Conservation (phyloP, 1,139 yeast species). For the Waltiozyma sp. region DNA sequence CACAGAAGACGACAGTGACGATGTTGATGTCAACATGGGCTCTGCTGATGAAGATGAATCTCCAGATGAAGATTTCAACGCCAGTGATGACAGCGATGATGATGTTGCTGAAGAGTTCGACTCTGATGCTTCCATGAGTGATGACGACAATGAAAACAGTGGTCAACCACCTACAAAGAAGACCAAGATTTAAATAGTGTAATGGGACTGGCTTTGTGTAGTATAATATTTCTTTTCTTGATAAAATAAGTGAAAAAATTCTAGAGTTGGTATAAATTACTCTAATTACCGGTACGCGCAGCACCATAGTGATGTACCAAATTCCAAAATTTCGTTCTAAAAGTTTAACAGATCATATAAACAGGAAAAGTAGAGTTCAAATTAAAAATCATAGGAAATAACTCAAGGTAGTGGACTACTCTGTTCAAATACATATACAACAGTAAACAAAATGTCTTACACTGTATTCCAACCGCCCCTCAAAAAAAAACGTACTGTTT, state of each 20-base stretch:
- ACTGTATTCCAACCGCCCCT: neutral
- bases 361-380: neutral
- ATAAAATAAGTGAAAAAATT: no score
- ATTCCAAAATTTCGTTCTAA: neutral
- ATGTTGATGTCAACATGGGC: constrained; percentile 57
- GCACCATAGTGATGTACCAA: neutral
- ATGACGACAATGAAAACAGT: constrained; percentile 13
- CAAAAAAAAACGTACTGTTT: neutral
- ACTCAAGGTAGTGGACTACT: neutral
- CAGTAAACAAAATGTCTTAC: neutral
- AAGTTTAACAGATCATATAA: no score
- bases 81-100: constrained; percentile 25
- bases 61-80: constrained; percentile 58
- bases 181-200: constrained; percentile 2
- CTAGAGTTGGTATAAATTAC: neutral
- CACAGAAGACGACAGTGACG: constrained; percentile 52
- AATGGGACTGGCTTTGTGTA: neutral
- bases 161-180: constrained; percentile 18
- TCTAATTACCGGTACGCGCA: neutral
- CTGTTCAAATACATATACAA: neutral
- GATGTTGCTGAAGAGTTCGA: constrained; percentile 11
- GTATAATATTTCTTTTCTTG: no score
- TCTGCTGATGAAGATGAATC: constrained; percentile 65
- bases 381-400: neutral
- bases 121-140: constrained; percentile 45